A percentile compares a stretch with the other conserved stretches of the same genome.
phyloP scores from a whole-genome alignment of 352 stramenopile genomes.

The Globisporangium megalacanthum region DNA sequence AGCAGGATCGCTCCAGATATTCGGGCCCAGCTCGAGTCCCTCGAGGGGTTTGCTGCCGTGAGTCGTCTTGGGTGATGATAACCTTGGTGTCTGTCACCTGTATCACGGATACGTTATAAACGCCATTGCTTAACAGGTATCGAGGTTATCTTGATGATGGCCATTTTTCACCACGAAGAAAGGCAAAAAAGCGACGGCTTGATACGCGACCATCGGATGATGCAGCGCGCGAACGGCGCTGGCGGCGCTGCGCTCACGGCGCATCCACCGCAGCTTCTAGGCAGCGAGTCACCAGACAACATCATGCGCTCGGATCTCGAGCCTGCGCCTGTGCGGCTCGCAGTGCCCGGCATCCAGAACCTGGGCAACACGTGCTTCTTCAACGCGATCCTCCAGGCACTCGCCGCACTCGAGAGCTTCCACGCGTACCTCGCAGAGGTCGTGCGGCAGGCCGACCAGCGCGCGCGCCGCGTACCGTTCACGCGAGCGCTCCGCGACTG shows the following conservation, averaged over 20 bases:
- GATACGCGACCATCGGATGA: background rate
- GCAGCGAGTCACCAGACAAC: constrained; percentile 1
- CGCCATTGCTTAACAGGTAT: background rate
- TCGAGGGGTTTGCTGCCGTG: constrained; percentile 22
- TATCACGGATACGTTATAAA: background rate
- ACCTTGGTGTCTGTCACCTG: too few species aligned
- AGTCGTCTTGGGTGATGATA: too few species aligned
- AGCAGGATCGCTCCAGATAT: constrained; percentile 25
- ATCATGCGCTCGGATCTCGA: background rate
- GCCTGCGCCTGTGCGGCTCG: background rate
- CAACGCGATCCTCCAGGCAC: constrained; percentile 84
- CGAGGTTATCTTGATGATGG: too few species aligned
- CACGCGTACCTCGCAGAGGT: constrained; percentile 65
- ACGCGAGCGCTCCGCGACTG: constrained; percentile 58
- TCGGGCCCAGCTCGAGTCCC: constrained; percentile 26
- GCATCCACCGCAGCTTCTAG: background rate
- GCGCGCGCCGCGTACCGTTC: constrained; percentile 48
- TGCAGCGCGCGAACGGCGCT: constrained; percentile 1
- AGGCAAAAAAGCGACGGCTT: background rate
- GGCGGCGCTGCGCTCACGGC: background rate
- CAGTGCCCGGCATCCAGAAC: constrained; percentile 79
- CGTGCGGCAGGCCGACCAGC: constrained; percentile 27
- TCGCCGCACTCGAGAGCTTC: constrained; percentile 68
- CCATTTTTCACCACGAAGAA: too few species aligned
- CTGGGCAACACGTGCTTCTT: constrained; percentile 91